Conservation (phyloP, 179 eudicot species). For the Amaranthus tricolor region DNA sequence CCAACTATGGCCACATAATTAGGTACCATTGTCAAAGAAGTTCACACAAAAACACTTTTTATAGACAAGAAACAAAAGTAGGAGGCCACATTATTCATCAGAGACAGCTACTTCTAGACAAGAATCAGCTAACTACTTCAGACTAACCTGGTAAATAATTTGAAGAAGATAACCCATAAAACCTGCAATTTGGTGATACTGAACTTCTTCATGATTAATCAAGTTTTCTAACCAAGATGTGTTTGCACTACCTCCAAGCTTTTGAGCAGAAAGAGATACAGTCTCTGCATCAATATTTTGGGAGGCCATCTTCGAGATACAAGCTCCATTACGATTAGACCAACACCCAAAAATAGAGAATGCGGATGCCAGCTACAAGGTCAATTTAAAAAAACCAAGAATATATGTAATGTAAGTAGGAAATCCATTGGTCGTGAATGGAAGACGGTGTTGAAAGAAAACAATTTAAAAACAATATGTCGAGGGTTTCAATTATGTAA, state of each 20-base stretch:
- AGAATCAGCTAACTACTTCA: slow-evolving; percentile 42
- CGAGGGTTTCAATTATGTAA: too few relatives aligned
- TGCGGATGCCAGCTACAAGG: slow-evolving; percentile 59
- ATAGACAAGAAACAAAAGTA: background rate
- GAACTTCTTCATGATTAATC: slow-evolving; percentile 29
- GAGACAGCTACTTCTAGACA: slow-evolving; percentile 14
- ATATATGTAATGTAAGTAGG: background rate
- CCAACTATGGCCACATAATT: background rate
- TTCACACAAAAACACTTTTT: background rate
- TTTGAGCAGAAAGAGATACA: slow-evolving; percentile 38
- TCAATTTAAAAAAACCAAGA: slow-evolving; percentile 15
- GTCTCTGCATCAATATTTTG: slow-evolving; percentile 41
- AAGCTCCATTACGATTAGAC: slow-evolving; percentile 26
- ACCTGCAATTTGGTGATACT: slow-evolving; percentile 38
- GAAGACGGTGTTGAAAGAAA: too few relatives aligned
- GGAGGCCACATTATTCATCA: background rate
- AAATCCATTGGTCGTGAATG: background rate
- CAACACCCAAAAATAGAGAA: slow-evolving; percentile 69
- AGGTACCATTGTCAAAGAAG: background rate
- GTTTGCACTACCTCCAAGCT: slow-evolving; percentile 34
- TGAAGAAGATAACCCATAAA: slow-evolving; percentile 50
- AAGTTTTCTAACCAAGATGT: slow-evolving; percentile 25
- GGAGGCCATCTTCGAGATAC: slow-evolving; percentile 24
- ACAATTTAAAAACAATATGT: too few relatives aligned
- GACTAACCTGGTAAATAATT: slow-evolving; percentile 64